phyloP scores from a whole-genome alignment of 2,329 filamentous ascomycete species.

The Phialocephala subalpina region DNA sequence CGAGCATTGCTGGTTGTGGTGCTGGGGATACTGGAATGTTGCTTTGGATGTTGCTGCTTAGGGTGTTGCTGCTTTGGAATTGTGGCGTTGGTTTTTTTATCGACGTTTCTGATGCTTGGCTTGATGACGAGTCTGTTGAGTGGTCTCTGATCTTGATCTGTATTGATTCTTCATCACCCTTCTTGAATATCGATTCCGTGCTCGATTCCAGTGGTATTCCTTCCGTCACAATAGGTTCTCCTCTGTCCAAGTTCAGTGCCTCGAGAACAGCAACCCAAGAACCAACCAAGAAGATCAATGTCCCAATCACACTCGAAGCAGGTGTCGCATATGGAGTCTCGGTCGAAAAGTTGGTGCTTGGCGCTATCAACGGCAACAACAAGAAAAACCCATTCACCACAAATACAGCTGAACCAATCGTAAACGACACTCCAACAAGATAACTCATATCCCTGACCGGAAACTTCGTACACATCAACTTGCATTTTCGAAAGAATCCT shows the following conservation, averaged over 20 bases:
- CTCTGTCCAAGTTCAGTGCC: constrained; percentile 32
- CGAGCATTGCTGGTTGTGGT: constrained; percentile 26
- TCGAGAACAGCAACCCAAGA: constrained; percentile 33
- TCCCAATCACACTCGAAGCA: constrained; percentile 27
- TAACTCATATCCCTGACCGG: constrained; percentile 34
- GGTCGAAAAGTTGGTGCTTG: constrained; percentile 23
- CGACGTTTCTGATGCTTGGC: not conserved
- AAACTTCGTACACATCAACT: constrained; percentile 32
- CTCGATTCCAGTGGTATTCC: constrained; percentile 17
- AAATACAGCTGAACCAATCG: constrained; percentile 33
- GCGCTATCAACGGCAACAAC: constrained; percentile 29
- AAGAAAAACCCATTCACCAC: constrained; percentile 37
- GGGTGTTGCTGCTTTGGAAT: not conserved
- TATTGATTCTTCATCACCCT: constrained; percentile 4
- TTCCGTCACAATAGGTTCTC: constrained; percentile 26
- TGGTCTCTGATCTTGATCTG: constrained; percentile 3
- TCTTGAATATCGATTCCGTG: constrained; percentile 9
- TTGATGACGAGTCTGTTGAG: not conserved
- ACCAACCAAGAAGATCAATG: constrained; percentile 32
- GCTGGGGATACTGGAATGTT: constrained; percentile 2
- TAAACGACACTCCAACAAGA: constrained; percentile 31
- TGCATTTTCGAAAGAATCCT: constrained; percentile 18
- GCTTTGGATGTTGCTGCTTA: too few relatives aligned
- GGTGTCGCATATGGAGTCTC: constrained; percentile 31
- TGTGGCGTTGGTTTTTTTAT: too few relatives aligned